Evolutionary conservation across 495 filamentous ascomycete species (phyloP), one percentile per base, ranked within the genome.

Genomic region (Tuber microsphaerosporum): DNA sequence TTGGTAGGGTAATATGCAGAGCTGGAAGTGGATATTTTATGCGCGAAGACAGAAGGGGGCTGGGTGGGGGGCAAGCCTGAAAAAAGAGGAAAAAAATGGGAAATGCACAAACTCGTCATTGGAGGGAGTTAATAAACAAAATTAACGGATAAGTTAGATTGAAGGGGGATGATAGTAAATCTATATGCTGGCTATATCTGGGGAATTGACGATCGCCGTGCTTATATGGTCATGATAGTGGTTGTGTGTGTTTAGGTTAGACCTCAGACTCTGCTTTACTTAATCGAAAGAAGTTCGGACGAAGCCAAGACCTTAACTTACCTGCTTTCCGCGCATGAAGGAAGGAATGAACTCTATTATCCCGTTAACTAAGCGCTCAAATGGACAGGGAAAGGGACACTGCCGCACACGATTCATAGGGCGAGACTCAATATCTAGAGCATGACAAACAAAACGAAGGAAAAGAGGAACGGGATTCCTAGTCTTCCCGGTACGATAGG

Each of bases 1-100:
- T 65, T 65, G 56, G 56, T 65, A 65, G 56, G 56, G 56, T 65
- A 34, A 34, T 65, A 65, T 65, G 56, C 56, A 14, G 31, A 31
- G 56, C 56, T 34, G 26, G 56, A 34, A 65, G 56, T 65, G 56
- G 56, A 34, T 19, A 65, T 34, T 65, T 65, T 31, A 65, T 65
- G 26, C 56, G 26, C 26, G 9, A 34, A 16, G 56, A 34, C 16
- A 26, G 56, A 7, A 31, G 26, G n/a, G 26, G n/a, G n/a, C 2
- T 41, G 22, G n/a, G 12, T 3, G 10, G 51, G 26, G 26, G 51
- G n/a, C 12, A 26, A 26, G 16, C 12, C 1, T 1, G 51, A 12
- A 37, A 37, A 37, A 37, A 1, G 34, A 37, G 34, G 34, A 26
- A 31, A 26, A 22, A 26, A 26, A 12, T 10, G n/a, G 7, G n/a